phyloP scores from a whole-genome alignment of 345 rosid species.

The Mallotus nudiflorus region DNA sequence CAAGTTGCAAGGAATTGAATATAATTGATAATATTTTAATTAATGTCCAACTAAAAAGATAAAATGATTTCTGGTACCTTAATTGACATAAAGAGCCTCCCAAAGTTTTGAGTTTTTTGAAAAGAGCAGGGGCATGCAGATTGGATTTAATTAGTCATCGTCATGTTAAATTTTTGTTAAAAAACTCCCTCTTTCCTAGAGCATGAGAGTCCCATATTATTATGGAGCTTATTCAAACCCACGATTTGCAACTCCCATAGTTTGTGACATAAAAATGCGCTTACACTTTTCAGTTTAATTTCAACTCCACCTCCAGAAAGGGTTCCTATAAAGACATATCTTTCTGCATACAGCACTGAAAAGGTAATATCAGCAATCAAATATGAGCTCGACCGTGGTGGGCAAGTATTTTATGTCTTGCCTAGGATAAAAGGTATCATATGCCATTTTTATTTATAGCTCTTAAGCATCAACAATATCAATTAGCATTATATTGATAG shows the following conservation, averaged over 20 bases:
- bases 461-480: neutral
- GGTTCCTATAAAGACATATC: conserved; percentile 91
- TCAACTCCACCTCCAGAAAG: conserved; percentile 98
- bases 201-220: neutral
- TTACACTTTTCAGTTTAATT: conserved; percentile 62
- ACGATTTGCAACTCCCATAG: neutral
- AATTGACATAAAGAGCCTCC: no score
- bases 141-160: no score
- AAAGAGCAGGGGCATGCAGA: no score
- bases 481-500: neutral
- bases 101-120: no score
- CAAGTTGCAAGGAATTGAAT: neutral
- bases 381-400: conserved; percentile 80
- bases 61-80: no score
- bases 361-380: conserved; percentile 69
- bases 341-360: conserved; percentile 62
- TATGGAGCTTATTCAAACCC: conserved; percentile 1
- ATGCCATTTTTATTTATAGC: neutral
- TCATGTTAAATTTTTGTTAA: neutral
- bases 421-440: conserved; percentile 87
- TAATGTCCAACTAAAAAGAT: no score
- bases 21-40: neutral
- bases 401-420: conserved; percentile 93
- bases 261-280: conserved; percentile 8
- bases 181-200: no score